Percentiles rank a stretch among this genome's conserved stretches.
Conservation (phyloP, 768 basidiomycete species). For the Panellus pusillus region DNA sequence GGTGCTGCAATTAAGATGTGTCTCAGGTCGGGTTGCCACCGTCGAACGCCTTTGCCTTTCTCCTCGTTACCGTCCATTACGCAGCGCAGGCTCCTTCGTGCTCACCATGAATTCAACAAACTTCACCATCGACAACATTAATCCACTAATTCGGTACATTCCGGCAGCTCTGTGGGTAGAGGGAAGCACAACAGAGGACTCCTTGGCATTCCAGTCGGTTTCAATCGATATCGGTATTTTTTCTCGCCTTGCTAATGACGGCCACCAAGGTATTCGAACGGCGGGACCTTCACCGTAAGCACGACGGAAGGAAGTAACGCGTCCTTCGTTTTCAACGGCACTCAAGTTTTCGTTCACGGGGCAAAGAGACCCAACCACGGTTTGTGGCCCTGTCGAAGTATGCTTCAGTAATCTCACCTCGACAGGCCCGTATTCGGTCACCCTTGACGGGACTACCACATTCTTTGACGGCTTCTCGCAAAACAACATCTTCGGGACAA, state of each 20-base stretch:
- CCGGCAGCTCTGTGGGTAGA: conserved; percentile 15
- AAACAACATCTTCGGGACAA: conserved; percentile 25
- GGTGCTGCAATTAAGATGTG: too few relatives aligned
- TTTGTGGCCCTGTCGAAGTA: background rate
- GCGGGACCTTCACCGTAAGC: conserved; percentile 34
- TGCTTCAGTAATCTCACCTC: background rate
- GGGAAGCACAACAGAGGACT: conserved; percentile 5
- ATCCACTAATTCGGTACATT: conserved; percentile 16
- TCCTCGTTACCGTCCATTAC: background rate
- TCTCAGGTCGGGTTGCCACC: too few relatives aligned
- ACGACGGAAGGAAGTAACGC: conserved; percentile 28
- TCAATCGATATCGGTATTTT: too few relatives aligned
- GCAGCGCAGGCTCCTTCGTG: conserved; percentile 3
- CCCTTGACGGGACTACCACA: conserved; percentile 28
- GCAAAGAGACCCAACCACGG: conserved; percentile 39
- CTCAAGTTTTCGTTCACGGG: conserved; percentile 36
- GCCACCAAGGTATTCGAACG: conserved; percentile 29
- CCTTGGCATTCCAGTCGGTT: conserved; percentile 10
- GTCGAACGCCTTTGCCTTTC: too few relatives aligned
- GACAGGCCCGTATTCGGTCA: conserved; percentile 26
- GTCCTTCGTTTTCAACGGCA: conserved; percentile 35
- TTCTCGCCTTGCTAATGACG: background rate
- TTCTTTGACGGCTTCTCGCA: conserved; percentile 20
- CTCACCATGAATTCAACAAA: conserved; percentile 16
- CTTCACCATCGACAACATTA: conserved; percentile 23